A percentile compares a stretch with the other conserved stretches of the same genome.
phyloP scores from a whole-genome alignment of 495 filamentous ascomycete genomes.

The Parachaetomium inaequale region DNA sequence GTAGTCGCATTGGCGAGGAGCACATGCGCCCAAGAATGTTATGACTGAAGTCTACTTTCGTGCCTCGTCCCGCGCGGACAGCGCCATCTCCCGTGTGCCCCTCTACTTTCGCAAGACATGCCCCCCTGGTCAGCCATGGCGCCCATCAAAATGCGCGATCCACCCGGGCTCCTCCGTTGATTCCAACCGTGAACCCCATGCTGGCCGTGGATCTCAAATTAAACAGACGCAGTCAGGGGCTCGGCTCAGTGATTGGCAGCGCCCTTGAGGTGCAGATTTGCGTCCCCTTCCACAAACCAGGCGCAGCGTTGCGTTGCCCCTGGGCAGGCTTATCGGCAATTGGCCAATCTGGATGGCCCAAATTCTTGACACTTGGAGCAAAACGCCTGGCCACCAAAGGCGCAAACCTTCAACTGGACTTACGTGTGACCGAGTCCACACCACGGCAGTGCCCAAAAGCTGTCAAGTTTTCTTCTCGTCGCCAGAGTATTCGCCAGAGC shows the following conservation, averaged over 20 bases:
- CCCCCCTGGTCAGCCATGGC: constrained; percentile 3
- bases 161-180: neutral
- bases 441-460: neutral
- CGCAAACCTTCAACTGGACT: neutral
- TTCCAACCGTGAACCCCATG: neutral
- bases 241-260: constrained; percentile 8
- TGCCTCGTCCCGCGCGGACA: too few species aligned
- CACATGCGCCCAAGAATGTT: neutral
- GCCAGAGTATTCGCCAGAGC: neutral
- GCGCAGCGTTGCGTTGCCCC: constrained; percentile 7
- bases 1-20: neutral
- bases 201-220: neutral
- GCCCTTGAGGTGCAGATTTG: neutral
- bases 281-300: constrained; percentile 3
- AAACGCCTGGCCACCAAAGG: constrained; percentile 16
- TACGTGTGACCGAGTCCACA: constrained; percentile 11
- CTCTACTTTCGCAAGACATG: neutral
- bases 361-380: constrained; percentile 24
- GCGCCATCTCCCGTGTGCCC: too few species aligned
- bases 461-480: neutral
- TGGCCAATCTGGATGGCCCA: constrained; percentile 24
- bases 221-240: neutral
- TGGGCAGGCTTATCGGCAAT: constrained; percentile 14
- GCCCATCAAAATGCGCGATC: neutral
- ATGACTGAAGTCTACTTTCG: neutral